Conservation (phyloP, 2,329 filamentous ascomycete genomes). For the Colletotrichum graminicola region DNA sequence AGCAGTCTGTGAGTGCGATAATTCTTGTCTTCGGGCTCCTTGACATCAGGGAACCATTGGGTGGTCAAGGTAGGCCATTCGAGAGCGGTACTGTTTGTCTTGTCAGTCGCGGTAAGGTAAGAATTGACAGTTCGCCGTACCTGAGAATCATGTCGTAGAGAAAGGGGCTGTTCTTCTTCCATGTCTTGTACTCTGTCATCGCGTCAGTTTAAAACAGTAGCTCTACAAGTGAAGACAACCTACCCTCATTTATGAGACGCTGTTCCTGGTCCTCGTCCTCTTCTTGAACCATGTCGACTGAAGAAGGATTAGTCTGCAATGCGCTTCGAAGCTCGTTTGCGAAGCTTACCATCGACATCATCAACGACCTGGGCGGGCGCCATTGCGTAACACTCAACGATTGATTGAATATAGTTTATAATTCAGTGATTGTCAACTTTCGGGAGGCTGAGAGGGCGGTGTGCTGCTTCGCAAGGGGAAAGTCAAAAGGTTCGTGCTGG, state of each 20-base stretch:
- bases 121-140: conserved; percentile 53
- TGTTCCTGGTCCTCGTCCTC: conserved; percentile 81
- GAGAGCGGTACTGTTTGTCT: conserved; percentile 77
- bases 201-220: conserved; percentile 1
- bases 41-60: conserved; percentile 97
- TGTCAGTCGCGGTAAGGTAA: conserved; percentile 18
- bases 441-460: conserved; percentile 12
- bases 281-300: conserved; percentile 69
- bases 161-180: conserved; percentile 99
- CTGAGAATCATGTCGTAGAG: conserved; percentile 98
- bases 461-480: conserved; percentile 11
- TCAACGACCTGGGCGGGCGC: conserved; percentile 62
- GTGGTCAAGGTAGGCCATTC: conserved; percentile 98
- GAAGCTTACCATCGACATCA: conserved; percentile 61
- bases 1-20: conserved; percentile 89
- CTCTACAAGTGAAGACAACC: conserved; percentile 5
- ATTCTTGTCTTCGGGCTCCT: conserved; percentile 87
- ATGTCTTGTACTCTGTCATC: conserved; percentile 92
- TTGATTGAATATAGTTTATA: neutral
- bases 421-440: neutral
- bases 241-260: conserved; percentile 94
- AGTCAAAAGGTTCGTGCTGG: conserved; percentile 25
- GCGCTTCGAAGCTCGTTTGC: conserved; percentile 6
- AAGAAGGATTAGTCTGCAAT: conserved; percentile 40
- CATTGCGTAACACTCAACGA: conserved; percentile 50